Evolutionary conservation across 1,139 yeast species (phyloP).

Genomic region (Kurtzmaniella natalensis): DNA sequence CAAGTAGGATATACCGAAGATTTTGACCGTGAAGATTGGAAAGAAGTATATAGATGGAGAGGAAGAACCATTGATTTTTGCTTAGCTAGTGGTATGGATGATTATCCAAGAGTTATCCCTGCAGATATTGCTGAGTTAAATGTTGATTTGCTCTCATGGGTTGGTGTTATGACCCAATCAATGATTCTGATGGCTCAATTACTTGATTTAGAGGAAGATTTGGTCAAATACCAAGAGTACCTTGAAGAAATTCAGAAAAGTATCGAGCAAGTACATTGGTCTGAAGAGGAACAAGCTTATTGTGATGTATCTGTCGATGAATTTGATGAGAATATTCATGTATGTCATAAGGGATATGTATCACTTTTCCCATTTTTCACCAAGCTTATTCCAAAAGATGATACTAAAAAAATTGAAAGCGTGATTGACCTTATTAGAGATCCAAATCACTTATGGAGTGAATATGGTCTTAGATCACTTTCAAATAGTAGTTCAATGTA

Average conservation of each 20-base stretch:
- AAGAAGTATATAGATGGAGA: conserved; percentile 87
- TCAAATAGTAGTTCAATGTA: conserved; percentile 65
- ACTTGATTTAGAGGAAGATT: conserved; percentile 59
- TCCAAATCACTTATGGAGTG: conserved; percentile 73
- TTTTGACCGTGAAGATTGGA: conserved; percentile 56
- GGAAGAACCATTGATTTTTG: conserved; percentile 86
- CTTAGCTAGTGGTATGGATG: conserved; percentile 92
- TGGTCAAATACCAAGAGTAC: conserved; percentile 35
- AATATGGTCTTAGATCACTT: conserved; percentile 76
- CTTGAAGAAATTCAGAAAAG: conserved; percentile 50
- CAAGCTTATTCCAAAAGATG: conserved; percentile 53
- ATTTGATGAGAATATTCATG: conserved; percentile 58
- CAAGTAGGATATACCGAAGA: conserved; percentile 76
- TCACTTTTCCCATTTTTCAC: conserved; percentile 82
- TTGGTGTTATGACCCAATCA: conserved; percentile 85
- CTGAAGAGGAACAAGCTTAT: conserved; percentile 56
- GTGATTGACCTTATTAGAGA: conserved; percentile 58
- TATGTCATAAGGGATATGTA: conserved; percentile 87
- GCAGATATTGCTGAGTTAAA: conserved; percentile 89
- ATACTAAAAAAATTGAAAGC: conserved; percentile 45
- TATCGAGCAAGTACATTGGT: conserved; percentile 79
- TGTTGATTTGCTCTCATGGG: conserved; percentile 88
- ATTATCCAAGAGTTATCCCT: conserved; percentile 80
- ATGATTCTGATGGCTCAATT: conserved; percentile 70
- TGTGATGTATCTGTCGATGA: conserved; percentile 83